Percentiles rank a stretch among this genome's conserved stretches.
Evolutionary conservation across 2,329 filamentous ascomycete species (phyloP).

Genomic region (Calycina marina): DNA sequence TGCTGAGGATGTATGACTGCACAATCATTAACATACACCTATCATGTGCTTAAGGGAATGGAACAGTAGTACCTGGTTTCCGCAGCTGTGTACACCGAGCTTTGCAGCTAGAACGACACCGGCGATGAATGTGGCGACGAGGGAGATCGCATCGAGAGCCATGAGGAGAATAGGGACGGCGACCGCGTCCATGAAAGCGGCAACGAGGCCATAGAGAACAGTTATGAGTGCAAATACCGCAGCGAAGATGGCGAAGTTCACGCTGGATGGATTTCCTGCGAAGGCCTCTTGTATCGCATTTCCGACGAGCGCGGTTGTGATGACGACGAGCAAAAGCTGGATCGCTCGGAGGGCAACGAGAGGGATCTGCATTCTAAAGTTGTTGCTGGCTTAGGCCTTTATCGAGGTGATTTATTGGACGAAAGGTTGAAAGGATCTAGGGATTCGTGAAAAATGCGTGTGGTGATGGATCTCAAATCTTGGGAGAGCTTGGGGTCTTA

Average conservation of each 20-base stretch:
- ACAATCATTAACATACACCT: background rate
- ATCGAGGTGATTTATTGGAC: too few relatives aligned
- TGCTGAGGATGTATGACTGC: slow-evolving; percentile 27
- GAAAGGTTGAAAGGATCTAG: too few relatives aligned
- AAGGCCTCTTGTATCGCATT: slow-evolving; percentile 36
- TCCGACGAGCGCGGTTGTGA: slow-evolving; percentile 20
- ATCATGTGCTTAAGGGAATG: background rate
- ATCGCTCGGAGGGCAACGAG: slow-evolving; percentile 14
- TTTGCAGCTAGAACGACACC: slow-evolving; percentile 58
- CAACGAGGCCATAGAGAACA: slow-evolving; percentile 45
- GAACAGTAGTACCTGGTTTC: slow-evolving; percentile 32
- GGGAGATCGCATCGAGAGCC: slow-evolving; percentile 41
- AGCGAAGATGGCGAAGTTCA: slow-evolving; percentile 51
- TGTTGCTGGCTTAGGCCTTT: too few relatives aligned
- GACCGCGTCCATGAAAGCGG: slow-evolving; percentile 37
- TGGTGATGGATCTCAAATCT: too few relatives aligned
- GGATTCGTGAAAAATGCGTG: too few relatives aligned
- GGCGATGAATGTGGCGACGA: slow-evolving; percentile 53
- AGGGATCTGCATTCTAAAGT: slow-evolving; percentile 12
- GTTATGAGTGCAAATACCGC: slow-evolving; percentile 50
- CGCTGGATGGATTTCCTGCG: slow-evolving; percentile 42
- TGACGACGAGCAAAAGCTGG: slow-evolving; percentile 19
- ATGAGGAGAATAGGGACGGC: slow-evolving; percentile 36
- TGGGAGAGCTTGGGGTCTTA: too few relatives aligned
- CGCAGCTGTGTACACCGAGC: slow-evolving; percentile 55